Evolutionary conservation across 2,329 filamentous ascomycete species (phyloP).

Genomic region (Camptophora hylomeconis): DNA sequence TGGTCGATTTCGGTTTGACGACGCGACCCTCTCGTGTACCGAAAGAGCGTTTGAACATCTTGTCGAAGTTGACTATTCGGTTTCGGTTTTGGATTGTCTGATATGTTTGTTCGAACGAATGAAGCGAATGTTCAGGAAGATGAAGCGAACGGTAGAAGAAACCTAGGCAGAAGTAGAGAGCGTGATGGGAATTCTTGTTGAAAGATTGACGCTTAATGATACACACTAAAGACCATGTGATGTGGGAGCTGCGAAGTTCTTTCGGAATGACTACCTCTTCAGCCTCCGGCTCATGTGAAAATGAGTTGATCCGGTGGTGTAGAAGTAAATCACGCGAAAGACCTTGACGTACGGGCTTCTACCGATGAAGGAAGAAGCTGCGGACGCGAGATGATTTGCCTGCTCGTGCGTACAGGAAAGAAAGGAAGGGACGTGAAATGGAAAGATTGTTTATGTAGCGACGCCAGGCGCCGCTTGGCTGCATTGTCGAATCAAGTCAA

Average conservation of each 20-base stretch:
- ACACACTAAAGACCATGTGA: conserved; percentile 36
- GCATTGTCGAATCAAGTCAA: conserved; percentile 10
- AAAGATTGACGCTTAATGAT: conserved; percentile 27
- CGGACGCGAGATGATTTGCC: conserved; percentile 15
- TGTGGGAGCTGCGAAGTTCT: conserved; percentile 43
- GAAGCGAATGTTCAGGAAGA: conserved; percentile 34
- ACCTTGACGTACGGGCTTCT: conserved; percentile 15
- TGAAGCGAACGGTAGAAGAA: conserved; percentile 23
- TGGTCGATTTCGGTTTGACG: conserved; percentile 71
- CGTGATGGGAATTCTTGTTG: conserved; percentile 24
- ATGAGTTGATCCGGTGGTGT: too few relatives aligned
- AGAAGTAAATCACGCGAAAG: conserved; percentile 7
- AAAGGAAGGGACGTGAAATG: conserved; percentile 7
- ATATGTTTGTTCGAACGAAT: conserved; percentile 29
- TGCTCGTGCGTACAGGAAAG: conserved; percentile 17
- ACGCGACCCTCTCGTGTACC: conserved; percentile 64
- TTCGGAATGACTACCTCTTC: conserved; percentile 24
- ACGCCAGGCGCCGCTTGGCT: conserved; percentile 4
- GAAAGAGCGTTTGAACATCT: conserved; percentile 91
- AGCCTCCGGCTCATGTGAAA: too few relatives aligned
- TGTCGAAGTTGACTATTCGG: conserved; percentile 24
- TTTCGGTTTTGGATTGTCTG: conserved; percentile 16
- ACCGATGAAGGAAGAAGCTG: conserved; percentile 9
- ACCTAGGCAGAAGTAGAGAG: conserved; percentile 26
- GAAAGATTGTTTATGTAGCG: conserved; percentile 4